Conservation (phyloP, 108 stramenopile genomes). For the Nitzschia sp. region DNA sequence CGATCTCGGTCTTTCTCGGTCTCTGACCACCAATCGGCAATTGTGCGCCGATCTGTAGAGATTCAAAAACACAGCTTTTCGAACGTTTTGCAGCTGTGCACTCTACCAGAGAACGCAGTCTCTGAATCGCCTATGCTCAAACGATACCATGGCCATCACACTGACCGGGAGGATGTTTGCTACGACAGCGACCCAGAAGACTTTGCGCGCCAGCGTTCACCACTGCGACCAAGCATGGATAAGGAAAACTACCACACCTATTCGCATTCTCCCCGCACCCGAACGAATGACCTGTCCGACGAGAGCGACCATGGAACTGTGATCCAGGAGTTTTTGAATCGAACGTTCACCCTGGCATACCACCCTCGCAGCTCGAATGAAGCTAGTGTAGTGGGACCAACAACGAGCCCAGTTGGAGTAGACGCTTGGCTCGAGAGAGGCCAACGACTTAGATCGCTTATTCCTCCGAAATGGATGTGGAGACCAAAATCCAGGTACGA, state of each 20-base stretch:
- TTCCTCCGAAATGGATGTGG: conserved; percentile 53
- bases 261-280: background rate
- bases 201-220: conserved; percentile 22
- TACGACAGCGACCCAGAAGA: conserved; percentile 61
- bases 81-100: conserved; percentile 28
- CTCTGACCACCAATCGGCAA: conserved; percentile 24
- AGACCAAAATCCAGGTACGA: conserved; percentile 13
- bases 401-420: conserved; percentile 29
- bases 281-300: background rate
- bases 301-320: background rate
- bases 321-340: conserved; percentile 43
- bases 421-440: conserved; percentile 59
- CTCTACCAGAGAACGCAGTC: conserved; percentile 15
- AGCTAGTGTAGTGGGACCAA: background rate
- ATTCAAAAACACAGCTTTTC: background rate
- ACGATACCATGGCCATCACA: background rate
- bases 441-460: conserved; percentile 26
- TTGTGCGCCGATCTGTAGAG: conserved; percentile 16
- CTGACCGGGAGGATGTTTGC: conserved; percentile 24
- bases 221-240: background rate
- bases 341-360: conserved; percentile 29
- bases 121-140: background rate
- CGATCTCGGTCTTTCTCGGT: conserved; percentile 31
- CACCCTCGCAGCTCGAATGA: conserved; percentile 19
- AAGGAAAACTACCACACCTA: background rate